Evolutionary conservation across 495 filamentous ascomycete genomes (phyloP).

Genomic region (Physcia stellaris): DNA sequence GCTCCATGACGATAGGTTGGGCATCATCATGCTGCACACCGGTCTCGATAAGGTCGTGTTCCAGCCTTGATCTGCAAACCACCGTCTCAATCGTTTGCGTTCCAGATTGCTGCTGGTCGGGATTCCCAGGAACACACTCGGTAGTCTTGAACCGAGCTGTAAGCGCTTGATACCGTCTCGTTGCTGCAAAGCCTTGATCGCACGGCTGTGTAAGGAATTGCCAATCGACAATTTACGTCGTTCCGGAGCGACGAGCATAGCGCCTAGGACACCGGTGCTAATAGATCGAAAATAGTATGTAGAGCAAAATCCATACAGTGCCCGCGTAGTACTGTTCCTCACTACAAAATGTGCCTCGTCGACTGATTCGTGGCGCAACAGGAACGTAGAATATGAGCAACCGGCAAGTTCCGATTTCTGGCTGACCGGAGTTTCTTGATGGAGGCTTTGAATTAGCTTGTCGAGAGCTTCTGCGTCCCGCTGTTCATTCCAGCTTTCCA

Average conservation of each 20-base stretch:
- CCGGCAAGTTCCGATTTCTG: conserved; percentile 47
- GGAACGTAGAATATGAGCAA: conserved; percentile 62
- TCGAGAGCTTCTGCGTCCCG: conserved; percentile 58
- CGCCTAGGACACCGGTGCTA: conserved; percentile 62
- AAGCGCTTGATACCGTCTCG: conserved; percentile 57
- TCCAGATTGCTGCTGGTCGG: conserved; percentile 42
- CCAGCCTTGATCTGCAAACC: conserved; percentile 60
- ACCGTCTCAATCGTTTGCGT: conserved; percentile 35
- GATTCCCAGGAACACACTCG: conserved; percentile 68
- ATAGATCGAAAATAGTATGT: conserved; percentile 65
- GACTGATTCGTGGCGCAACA: conserved; percentile 49
- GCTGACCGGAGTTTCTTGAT: conserved; percentile 39
- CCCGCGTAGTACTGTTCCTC: conserved; percentile 77
- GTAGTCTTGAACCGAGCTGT: conserved; percentile 65
- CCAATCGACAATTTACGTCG: conserved; percentile 78
- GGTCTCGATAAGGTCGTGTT: conserved; percentile 47
- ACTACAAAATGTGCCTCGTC: conserved; percentile 80
- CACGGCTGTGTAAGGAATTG: conserved; percentile 68
- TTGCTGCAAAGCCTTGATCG: conserved; percentile 56
- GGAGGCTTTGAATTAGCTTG: conserved; percentile 49
- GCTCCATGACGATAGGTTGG: conserved; percentile 55
- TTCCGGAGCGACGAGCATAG: conserved; percentile 69
- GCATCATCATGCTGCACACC: conserved; percentile 51
- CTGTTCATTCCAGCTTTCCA: conserved; percentile 68
- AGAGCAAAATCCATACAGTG: conserved; percentile 76